These are phyloP conservation scores for Sutorius eximius DNA, from an alignment of 1,284 basidiomycete genomes.

Conservation along the genomic window DNA sequence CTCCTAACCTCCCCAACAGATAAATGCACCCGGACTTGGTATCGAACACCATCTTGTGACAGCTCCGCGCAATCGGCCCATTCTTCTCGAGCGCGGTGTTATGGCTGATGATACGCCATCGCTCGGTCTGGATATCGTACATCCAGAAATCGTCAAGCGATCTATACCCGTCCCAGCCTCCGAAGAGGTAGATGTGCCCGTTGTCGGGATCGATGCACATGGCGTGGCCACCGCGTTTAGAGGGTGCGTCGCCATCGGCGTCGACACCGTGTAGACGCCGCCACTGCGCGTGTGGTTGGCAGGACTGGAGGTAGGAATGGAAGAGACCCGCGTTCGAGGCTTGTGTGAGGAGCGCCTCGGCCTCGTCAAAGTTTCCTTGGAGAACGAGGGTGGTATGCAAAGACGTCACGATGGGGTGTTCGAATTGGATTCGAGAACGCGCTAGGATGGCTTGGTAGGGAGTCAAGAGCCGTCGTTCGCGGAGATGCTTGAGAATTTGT, in stretches of 20 bases:
- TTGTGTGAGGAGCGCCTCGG: constrained; percentile 55
- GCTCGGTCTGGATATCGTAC: constrained; percentile 61
- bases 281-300: constrained; percentile 60
- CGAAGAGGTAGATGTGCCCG: constrained; percentile 72
- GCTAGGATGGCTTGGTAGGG: constrained; percentile 64
- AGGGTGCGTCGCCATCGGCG: constrained; percentile 62
- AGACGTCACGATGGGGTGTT: constrained; percentile 70
- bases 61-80: constrained; percentile 72
- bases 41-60: constrained; percentile 84
- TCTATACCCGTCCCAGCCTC: constrained; percentile 76
- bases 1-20: constrained; percentile 62
- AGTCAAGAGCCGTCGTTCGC: constrained; percentile 69
- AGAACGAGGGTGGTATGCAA: constrained; percentile 68
- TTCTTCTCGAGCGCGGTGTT: constrained; percentile 57
- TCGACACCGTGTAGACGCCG: constrained; percentile 54
- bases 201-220: constrained; percentile 76
- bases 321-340: constrained; percentile 58
- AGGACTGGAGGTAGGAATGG: constrained; percentile 54
- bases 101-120: constrained; percentile 64
- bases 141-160: constrained; percentile 81
- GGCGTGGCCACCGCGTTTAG: constrained; percentile 73
- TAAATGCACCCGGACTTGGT: constrained; percentile 70
- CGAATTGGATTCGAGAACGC: constrained; percentile 57
- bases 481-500: constrained; percentile 77
- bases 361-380: constrained; percentile 60